phyloP scores from a whole-genome alignment of 73 alveolate species.

The Symbiodinium pilosum region DNA sequence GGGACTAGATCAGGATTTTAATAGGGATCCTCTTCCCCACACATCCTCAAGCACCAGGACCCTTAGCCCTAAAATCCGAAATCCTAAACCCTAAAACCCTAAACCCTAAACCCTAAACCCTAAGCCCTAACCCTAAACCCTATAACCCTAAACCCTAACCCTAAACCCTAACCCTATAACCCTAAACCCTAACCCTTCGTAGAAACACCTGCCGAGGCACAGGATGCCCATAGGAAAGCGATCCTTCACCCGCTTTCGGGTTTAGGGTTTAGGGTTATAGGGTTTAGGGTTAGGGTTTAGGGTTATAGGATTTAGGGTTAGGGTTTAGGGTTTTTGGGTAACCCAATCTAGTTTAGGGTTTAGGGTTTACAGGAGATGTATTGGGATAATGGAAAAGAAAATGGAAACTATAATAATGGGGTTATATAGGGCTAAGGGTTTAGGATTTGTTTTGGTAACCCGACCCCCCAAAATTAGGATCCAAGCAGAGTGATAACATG shows the following conservation, averaged over 20 bases:
- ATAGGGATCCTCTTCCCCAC: not conserved
- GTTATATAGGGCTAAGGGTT: too few species aligned
- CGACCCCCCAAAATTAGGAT: too few species aligned
- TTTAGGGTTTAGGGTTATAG: not conserved
- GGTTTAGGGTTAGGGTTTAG: not conserved
- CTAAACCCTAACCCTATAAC: too few species aligned
- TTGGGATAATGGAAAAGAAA: not conserved
- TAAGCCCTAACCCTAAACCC: not conserved
- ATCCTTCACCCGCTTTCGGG: not conserved
- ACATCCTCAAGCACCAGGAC: too few species aligned
- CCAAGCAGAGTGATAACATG: too few species aligned
- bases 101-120: not conserved
- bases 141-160: too few species aligned
- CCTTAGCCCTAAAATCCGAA: too few species aligned
- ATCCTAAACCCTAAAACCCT: not conserved
- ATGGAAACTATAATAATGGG: not conserved
- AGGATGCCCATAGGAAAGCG: conserved; percentile 1
- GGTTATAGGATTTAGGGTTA: not conserved
- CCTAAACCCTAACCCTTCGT: not conserved
- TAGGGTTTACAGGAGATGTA: not conserved
- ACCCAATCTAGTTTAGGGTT: not conserved
- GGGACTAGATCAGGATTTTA: too few species aligned
- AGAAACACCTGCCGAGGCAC: not conserved
- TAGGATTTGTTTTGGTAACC: too few species aligned
- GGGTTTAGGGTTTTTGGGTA: too few species aligned